Conservation (phyloP, 1,284 basidiomycete genomes). For the Acaromyces ingoldii region DNA sequence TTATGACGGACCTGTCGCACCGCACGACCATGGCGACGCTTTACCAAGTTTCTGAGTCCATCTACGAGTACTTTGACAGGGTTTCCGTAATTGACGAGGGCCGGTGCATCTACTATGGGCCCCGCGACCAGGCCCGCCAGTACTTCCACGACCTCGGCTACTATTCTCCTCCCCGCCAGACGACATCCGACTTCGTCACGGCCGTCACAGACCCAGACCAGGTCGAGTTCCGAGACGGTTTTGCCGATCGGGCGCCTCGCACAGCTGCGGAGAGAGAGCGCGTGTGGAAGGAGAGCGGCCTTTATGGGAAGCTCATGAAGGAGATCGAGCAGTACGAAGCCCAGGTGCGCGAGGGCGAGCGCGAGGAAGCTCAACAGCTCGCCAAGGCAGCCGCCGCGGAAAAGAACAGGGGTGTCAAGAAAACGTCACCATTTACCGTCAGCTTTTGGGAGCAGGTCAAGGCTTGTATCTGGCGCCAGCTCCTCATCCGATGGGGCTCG, state of each 20-base stretch:
- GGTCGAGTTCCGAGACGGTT: constrained; percentile 58
- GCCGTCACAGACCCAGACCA: constrained; percentile 62
- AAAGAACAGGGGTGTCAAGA: constrained; percentile 36
- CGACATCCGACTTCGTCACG: constrained; percentile 57
- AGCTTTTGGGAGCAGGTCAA: constrained; percentile 29
- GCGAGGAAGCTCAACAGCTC: constrained; percentile 20
- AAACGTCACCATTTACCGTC: constrained; percentile 32
- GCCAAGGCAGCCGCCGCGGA: constrained; percentile 20
- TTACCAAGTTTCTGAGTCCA: constrained; percentile 38
- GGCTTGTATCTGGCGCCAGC: constrained; percentile 29
- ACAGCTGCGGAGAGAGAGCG: constrained; percentile 37
- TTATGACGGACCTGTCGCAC: constrained; percentile 39
- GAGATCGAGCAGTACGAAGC: constrained; percentile 39
- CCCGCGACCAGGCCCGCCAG: constrained; percentile 23
- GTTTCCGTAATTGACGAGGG: constrained; percentile 39
- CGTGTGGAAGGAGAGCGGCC: constrained; percentile 25
- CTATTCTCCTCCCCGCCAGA: constrained; percentile 27
- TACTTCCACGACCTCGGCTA: constrained; percentile 44
- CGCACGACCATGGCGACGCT: constrained; percentile 39
- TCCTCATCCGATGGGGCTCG: constrained; percentile 37
- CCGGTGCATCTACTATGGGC: constrained; percentile 53
- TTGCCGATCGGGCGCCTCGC: constrained; percentile 53
- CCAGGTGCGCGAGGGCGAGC: constrained; percentile 19
- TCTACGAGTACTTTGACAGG: constrained; percentile 35
- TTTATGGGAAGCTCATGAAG: constrained; percentile 22